Base-by-base conservation (phyloP, 176 grass and related monocot genomes). In the Triticum turgidum region DNA sequence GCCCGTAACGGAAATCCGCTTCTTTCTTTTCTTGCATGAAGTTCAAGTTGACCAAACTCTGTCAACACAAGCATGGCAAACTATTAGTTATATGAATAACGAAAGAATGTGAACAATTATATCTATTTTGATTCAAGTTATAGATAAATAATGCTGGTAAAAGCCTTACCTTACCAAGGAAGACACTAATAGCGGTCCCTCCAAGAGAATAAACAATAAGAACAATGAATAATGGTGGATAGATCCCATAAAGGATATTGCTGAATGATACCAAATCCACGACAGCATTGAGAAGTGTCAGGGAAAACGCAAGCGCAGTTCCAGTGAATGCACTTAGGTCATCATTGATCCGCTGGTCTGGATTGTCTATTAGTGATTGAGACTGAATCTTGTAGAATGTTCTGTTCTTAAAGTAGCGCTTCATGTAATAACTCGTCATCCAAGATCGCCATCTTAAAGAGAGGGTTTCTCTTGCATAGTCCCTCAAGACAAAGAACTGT, bases 1-100 rank as follows among this genome's bases (percentile, higher is more conserved):
- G 93, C 74, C 96, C 96, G 47, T 94, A 98, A 68, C 96, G 88
- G 89, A 98, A 98, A 94, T 98, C 93, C 79, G 96, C 96, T 89
- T 98, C 96, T 89, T 96, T 98, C 85, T 98, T 98, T 83, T 98
- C 96, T 98, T 98, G 93, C 96, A 98, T 92, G 90, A 98, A 98
- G 85, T 96, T 98, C 87, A 98, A 84, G 83, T 84, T 96, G 58
- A 98, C 96, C 83, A 98, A 94, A 86, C 86, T 92, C 96, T 98
- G 86, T 76, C 83, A 77, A 65, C 61, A 41, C 13, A 69, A 83
- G 42, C 13, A 86, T 52, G 42, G 76, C 49, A 3, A 84, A 71
- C 24, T 76, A 81, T 86, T 88, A 63, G 11, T 82, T 45, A 58
- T 52, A 32, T 77, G 9, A 78, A 88, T 64, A 79, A 77, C 73